Conservation (phyloP, 352 stramenopile genomes). For the Peronosclerospora sorghi region DNA sequence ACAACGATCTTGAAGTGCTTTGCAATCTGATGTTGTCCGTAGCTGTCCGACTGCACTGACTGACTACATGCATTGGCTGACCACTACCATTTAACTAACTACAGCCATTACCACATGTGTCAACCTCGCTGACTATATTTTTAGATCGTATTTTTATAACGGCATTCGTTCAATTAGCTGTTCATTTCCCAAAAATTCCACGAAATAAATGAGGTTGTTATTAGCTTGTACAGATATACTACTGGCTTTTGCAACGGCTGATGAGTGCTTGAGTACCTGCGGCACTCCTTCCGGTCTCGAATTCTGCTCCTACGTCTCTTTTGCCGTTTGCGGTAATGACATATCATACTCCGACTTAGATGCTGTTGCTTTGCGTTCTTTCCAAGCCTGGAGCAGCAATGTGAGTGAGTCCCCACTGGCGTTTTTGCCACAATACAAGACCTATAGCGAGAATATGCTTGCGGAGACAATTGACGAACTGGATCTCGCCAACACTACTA, state of each 20-base stretch:
- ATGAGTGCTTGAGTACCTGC: slow-evolving; percentile 67
- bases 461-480: slow-evolving; percentile 26
- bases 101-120: no score
- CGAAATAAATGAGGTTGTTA: slow-evolving; percentile 8
- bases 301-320: slow-evolving; percentile 77
- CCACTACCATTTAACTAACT: no score
- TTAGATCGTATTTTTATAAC: no score
- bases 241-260: slow-evolving; percentile 4
- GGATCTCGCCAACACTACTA: slow-evolving; percentile 55
- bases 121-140: no score
- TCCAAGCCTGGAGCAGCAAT: slow-evolving; percentile 39
- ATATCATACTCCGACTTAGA: slow-evolving; percentile 58
- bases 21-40: no score
- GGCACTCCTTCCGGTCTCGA: slow-evolving; percentile 54
- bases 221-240: slow-evolving; percentile 9
- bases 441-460: slow-evolving; percentile 27
- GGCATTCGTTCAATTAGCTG: no score
- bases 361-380: slow-evolving; percentile 23
- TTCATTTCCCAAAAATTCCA: no score
- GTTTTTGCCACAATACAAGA: slow-evolving; percentile 40
- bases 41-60: no score
- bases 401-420: slow-evolving; percentile 25
- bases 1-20: no score
- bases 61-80: no score
- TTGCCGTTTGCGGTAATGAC: slow-evolving; percentile 48